Evolutionary conservation across 2,329 filamentous ascomycete species (phyloP), one percentile per base, ranked within the genome.

Genomic region (Cytospora leucostoma): DNA sequence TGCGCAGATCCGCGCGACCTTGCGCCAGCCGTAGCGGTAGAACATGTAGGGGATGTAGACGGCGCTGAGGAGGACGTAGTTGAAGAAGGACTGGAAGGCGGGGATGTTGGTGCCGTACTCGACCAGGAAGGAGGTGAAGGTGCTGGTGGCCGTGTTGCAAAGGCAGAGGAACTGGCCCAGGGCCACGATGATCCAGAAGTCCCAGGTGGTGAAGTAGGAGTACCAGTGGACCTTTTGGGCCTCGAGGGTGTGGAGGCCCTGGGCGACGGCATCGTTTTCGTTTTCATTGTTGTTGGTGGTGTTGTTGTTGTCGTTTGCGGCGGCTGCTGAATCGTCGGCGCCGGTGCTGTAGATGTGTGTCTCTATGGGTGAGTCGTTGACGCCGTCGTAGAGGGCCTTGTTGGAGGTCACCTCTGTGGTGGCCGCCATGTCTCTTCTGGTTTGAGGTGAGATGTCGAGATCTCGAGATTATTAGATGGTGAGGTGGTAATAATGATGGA

Each of bases 31-130:
- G 73, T 96, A 92, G 69, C 84, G 84, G 80, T 91, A 90, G 38
- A 97, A 78, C 15, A 92, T 93, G 71, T 90, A 87, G 47, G 86
- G 82, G 32, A 92, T 90, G 80, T 96, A 99, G 73, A 97, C 85
- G 64, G 92, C 62, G 66, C 89, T 89, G 67, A 99, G 84, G 56
- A 97, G 78, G 51, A 93, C 83, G 77, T 99, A 99, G 78, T 95
- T 97, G 84, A 97, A 96, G 71, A 98, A 85, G 35, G 91, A 92
- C 79, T 99, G 95, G 80, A 98, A 97, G 61, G 95, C 92, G 8
- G 95, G 95, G 69, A 98, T 96, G 66, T 86, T 92, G 68, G 90
- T 93, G 56, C 87, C 84, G 6, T 78, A 76, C 11, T 74, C 71
- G 63, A 82, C 82, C 35, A 99, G 86, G 61, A 97, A 85, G 33